Base-by-base conservation (phyloP, 768 basidiomycete genomes). In the Tricholoma matsutake region DNA sequence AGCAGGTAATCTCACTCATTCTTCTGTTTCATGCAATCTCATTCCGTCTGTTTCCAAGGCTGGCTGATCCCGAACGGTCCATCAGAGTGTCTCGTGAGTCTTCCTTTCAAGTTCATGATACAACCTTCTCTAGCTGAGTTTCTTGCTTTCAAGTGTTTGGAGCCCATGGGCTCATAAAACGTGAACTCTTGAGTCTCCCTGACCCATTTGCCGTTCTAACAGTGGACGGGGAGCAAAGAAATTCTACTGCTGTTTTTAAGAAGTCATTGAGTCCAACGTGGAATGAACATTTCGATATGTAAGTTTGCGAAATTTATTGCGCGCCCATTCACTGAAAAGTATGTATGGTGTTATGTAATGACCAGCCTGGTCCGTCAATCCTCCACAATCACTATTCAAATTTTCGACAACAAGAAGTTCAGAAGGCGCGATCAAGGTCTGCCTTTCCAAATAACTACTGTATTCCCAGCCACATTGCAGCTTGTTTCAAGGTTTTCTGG, bases 341-440 rank as follows among this genome's bases (percentile, higher is more conserved):
- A 57, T n/a, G n/a, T 61, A 57, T 16, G 58, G n/a, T 43, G 31
- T 7, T 43, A n/a, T n/a, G n/a, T n/a, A 61, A 39, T 56, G 61
- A 65, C 22, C 64, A 92, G 92, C 64, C 81, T 80, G 63, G 84
- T 94, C 64, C 87, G 84, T 49, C 86, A 84, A 62, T 86, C 86
- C 29, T 94, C 92, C 35, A 80, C 85, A 66, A 82, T 96, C 68
- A 81, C 83, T 25, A 90, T 96, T 51, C 92, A 96, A 76, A 85
- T 96, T 61, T 94, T 95, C 70, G 94, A 96, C 79, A 88, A 93
- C 74, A 83, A 86, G 70, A 93, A 91, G 73, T 94, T 92, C 77
- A 93, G 83, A 77, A 87, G 86, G 72, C 85, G 87, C 67, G 94
- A 95, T 71, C 94, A 95, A 78, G 93, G 82, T 64, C 68, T 65